Conservation (phyloP, 1,284 basidiomycete genomes). For the Tilletia indica region DNA sequence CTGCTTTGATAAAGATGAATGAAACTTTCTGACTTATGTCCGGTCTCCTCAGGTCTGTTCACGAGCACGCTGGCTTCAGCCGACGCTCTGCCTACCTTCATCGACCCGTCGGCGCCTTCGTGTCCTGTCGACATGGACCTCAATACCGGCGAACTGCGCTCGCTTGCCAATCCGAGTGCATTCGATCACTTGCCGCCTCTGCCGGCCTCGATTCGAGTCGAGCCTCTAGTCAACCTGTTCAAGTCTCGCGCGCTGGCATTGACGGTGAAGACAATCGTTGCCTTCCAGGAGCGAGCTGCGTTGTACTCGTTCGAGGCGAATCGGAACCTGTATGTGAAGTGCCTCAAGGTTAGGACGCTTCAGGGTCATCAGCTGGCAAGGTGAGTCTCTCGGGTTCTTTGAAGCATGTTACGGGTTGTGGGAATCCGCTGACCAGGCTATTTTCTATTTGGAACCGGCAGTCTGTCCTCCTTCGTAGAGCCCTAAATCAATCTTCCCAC, state of each 20-base stretch:
- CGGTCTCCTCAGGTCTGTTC: constrained; percentile 52
- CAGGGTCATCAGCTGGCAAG: constrained; percentile 39
- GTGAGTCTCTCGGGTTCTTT: constrained; percentile 21
- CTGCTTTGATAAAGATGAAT: background rate
- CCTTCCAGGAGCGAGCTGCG: constrained; percentile 40
- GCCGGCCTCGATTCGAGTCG: constrained; percentile 29
- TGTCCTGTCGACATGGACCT: constrained; percentile 20
- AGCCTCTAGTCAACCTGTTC: constrained; percentile 47
- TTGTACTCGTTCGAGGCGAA: constrained; percentile 43
- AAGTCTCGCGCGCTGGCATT: constrained; percentile 41
- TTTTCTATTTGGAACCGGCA: background rate
- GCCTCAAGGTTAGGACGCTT: constrained; percentile 46
- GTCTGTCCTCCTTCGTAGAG: constrained; percentile 9
- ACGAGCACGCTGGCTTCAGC: constrained; percentile 44
- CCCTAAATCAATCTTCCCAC: background rate
- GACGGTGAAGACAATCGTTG: constrained; percentile 41
- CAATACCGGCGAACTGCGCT: constrained; percentile 22
- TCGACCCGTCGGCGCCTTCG: constrained; percentile 36
- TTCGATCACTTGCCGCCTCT: constrained; percentile 38
- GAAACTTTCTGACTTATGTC: background rate
- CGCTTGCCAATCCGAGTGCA: constrained; percentile 29
- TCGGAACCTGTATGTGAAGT: constrained; percentile 42
- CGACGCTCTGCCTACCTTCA: constrained; percentile 42
- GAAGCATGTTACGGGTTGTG: no score
- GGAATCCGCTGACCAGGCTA: background rate